These are phyloP conservation scores for Sisymbrium altissimum DNA, from an alignment of 345 rosid species.

Conservation along the genomic window DNA sequence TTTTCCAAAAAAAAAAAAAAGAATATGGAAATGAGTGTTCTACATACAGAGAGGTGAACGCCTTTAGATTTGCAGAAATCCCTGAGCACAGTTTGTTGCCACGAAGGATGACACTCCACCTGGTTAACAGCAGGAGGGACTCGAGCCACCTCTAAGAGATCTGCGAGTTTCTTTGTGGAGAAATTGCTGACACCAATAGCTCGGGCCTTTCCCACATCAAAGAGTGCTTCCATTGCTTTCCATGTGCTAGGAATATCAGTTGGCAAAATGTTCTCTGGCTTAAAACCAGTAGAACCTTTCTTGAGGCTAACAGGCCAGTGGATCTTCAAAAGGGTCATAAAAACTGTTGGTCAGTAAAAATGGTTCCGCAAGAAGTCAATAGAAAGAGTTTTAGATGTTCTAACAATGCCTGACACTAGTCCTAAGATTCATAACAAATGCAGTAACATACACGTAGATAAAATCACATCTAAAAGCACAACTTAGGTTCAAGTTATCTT, in stretches of 20 bases:
- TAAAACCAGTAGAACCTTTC: conserved; percentile 53
- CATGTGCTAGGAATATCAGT: conserved; percentile 73
- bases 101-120: conserved; percentile 83
- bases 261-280: conserved; percentile 51
- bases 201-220: conserved; percentile 59
- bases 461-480: background rate
- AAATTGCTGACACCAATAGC: conserved; percentile 90
- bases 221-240: conserved; percentile 75
- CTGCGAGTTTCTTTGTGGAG: conserved; percentile 70
- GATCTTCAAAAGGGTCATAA: conserved; percentile 44
- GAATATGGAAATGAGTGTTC: background rate
- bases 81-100: conserved; percentile 62
- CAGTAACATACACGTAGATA: background rate
- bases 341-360: background rate
- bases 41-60: conserved; percentile 55
- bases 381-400: background rate
- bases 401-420: background rate
- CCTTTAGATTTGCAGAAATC: conserved; percentile 75
- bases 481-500: background rate
- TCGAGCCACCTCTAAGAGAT: conserved; percentile 58
- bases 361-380: background rate
- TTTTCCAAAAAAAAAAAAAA: background rate
- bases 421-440: background rate
- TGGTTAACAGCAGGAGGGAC: conserved; percentile 85
- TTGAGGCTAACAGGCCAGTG: conserved; percentile 78